Evolutionary conservation across 208 protist species (phyloP).

Genomic region (Wallacemonas sp.): DNA sequence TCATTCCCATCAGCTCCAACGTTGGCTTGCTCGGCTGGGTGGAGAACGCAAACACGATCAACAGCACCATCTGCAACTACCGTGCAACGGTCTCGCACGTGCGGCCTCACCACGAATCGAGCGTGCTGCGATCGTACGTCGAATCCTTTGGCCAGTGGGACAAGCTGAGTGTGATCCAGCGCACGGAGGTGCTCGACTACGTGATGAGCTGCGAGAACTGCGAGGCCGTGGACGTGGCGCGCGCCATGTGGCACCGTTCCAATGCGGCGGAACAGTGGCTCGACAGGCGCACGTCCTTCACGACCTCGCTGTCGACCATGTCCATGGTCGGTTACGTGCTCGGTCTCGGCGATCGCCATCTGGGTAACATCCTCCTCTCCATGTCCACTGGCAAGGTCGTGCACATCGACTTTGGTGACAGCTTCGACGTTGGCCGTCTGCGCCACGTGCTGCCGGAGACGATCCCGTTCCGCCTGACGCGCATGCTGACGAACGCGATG

Average conservation of each 20-base stretch:
- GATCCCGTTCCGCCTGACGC: constrained; percentile 99
- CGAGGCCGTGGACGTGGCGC: constrained; percentile 79
- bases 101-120: constrained; percentile 89
- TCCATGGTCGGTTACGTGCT: constrained; percentile 96
- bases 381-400: constrained; percentile 98
- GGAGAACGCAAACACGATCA: constrained; percentile 98
- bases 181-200: constrained; percentile 97
- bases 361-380: constrained; percentile 99
- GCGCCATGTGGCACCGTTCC: constrained; percentile 97
- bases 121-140: constrained; percentile 68
- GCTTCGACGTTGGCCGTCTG: constrained; percentile 99
- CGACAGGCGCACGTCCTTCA: constrained; percentile 97
- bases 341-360: constrained; percentile 99
- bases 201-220: constrained; percentile 96
- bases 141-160: constrained; percentile 92
- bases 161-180: constrained; percentile 93
- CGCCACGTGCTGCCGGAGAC: constrained; percentile 99
- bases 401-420: constrained; percentile 99
- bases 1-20: constrained; percentile 99
- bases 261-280: constrained; percentile 98
- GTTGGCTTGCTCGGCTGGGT: constrained; percentile 99
- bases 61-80: constrained; percentile 98
- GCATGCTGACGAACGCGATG: constrained; percentile 99
- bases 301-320: constrained; percentile 98
- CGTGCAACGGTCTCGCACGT: constrained; percentile 87